Evolutionary conservation across 495 filamentous ascomycete genomes (phyloP).

Genomic region (Choiromyces venosus): DNA sequence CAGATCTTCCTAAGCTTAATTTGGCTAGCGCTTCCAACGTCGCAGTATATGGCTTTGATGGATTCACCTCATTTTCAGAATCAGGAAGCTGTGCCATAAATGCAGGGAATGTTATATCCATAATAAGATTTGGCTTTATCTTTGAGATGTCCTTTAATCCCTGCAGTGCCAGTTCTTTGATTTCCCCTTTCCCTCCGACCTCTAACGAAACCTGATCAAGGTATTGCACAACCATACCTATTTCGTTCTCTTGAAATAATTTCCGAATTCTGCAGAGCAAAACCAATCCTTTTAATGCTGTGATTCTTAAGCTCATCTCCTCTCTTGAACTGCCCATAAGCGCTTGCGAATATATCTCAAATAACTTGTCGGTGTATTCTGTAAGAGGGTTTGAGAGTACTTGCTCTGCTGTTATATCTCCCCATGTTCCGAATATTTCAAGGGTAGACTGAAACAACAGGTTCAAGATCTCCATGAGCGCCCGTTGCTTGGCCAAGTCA

Average conservation of each 20-base stretch:
- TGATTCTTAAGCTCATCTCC: slow-evolving; percentile 60
- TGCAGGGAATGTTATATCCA: slow-evolving; percentile 66
- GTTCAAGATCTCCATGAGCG: slow-evolving; percentile 59
- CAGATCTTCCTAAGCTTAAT: slow-evolving; percentile 57
- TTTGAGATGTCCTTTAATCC: slow-evolving; percentile 61
- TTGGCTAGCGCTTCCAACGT: slow-evolving; percentile 65
- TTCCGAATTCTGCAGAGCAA: slow-evolving; percentile 53
- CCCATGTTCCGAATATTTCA: slow-evolving; percentile 56
- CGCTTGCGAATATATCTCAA: slow-evolving; percentile 57
- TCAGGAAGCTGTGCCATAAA: slow-evolving; percentile 69
- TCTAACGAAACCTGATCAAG: slow-evolving; percentile 61
- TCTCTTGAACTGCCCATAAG: slow-evolving; percentile 58
- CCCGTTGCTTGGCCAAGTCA: slow-evolving; percentile 61
- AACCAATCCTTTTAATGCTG: slow-evolving; percentile 56
- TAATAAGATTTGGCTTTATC: slow-evolving; percentile 60
- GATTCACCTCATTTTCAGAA: slow-evolving; percentile 46
- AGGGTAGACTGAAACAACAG: slow-evolving; percentile 56
- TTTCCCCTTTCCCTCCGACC: slow-evolving; percentile 54
- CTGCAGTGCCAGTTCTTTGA: slow-evolving; percentile 58
- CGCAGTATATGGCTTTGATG: slow-evolving; percentile 48
- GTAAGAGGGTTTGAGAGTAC: slow-evolving; percentile 50
- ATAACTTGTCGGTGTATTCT: slow-evolving; percentile 58
- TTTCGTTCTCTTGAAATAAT: slow-evolving; percentile 59
- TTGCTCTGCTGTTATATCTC: slow-evolving; percentile 40
- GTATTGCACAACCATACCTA: slow-evolving; percentile 60